Conservation (phyloP, 75 land plant species). For the Gnetum montanum region DNA sequence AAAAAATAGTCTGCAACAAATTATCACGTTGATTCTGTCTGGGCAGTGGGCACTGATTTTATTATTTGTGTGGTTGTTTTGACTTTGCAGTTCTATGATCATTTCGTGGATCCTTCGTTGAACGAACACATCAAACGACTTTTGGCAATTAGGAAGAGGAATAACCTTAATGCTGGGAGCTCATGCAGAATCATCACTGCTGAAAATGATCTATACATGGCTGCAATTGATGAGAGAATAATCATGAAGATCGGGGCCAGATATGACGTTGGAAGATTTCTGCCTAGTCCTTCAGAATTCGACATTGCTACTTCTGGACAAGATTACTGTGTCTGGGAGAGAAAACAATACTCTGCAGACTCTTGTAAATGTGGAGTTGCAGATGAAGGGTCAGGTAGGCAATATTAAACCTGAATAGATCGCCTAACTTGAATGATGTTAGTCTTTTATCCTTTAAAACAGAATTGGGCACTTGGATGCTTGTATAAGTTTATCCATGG, state of each 20-base stretch:
- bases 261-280: conserved; percentile 8
- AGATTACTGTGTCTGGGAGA: conserved; percentile 73
- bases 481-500: too few species aligned
- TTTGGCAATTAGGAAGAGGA: conserved; percentile 18
- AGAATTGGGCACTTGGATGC: too few species aligned
- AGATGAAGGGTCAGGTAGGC: too few species aligned
- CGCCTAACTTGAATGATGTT: too few species aligned
- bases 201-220: conserved; percentile 31
- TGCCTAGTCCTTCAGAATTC: conserved; percentile 13
- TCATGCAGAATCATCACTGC: conserved; percentile 14
- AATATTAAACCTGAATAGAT: too few species aligned
- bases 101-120: conserved; percentile 23
- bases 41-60: too few species aligned
- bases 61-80: neutral
- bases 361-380: too few species aligned
- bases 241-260: conserved; percentile 29
- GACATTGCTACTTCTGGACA: conserved; percentile 37
- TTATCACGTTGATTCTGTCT: too few species aligned
- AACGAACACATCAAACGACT: conserved; percentile 15
- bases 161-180: conserved; percentile 30
- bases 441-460: too few species aligned
- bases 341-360: neutral
- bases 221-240: conserved; percentile 21
- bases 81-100: conserved; percentile 38
- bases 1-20: too few species aligned